Percentiles rank a stretch among this genome's conserved stretches.
phyloP scores from a whole-genome alignment of 2,329 filamentous ascomycete species.

The Ramichloridium luteum region DNA sequence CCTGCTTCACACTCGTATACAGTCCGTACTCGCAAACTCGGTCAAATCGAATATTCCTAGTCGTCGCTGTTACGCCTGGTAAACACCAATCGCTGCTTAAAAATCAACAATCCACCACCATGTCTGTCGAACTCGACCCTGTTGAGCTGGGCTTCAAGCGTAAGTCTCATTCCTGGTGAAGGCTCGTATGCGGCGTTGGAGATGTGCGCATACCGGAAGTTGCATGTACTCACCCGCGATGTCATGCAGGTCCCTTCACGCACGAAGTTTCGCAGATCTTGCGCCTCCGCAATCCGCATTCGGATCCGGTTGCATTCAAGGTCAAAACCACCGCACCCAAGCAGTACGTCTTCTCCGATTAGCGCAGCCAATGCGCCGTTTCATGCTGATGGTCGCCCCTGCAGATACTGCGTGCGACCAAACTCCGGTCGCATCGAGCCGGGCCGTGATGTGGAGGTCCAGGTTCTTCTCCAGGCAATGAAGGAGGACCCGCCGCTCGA shows the following conservation, averaged over 20 bases:
- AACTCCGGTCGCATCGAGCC: slow-evolving; percentile 95
- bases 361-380: not conserved
- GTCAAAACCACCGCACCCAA: slow-evolving; percentile 99
- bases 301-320: slow-evolving; percentile 52
- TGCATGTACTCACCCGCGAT: not conserved
- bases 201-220: not conserved
- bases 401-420: slow-evolving; percentile 90
- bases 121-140: slow-evolving; percentile 93
- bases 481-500: slow-evolving; percentile 81
- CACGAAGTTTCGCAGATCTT: slow-evolving; percentile 51
- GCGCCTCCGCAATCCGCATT: slow-evolving; percentile 46
- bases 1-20: too few relatives aligned
- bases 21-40: too few relatives aligned
- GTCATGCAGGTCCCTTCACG: slow-evolving; percentile 46
- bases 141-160: slow-evolving; percentile 86
- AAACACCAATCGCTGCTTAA: slow-evolving; percentile 2
- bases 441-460: slow-evolving; percentile 79
- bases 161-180: slow-evolving; percentile 38
- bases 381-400: not conserved
- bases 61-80: too few relatives aligned
- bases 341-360: slow-evolving; percentile 60
- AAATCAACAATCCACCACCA: slow-evolving; percentile 35
- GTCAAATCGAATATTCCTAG: too few relatives aligned
- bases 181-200: not conserved
- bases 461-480: slow-evolving; percentile 97